A percentile compares a stretch with the other conserved stretches of the same genome.
phyloP scores from a whole-genome alignment of 345 rosid genomes.

The Pistacia integerrima region DNA sequence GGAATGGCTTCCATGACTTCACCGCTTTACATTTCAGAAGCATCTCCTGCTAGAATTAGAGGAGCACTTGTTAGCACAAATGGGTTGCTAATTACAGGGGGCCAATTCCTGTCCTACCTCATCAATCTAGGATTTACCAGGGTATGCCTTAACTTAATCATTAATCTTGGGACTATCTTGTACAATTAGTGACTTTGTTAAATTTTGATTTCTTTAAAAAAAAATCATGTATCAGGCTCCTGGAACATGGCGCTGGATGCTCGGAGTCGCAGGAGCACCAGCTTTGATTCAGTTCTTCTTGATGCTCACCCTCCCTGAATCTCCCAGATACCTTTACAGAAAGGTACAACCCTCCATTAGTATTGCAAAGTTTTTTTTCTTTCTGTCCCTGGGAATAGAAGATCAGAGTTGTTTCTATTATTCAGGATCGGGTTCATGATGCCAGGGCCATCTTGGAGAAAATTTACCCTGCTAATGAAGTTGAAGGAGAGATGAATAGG shows the following conservation, averaged over 20 bases:
- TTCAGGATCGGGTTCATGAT: constrained; percentile 49
- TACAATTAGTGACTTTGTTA: neutral
- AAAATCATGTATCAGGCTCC: constrained; percentile 36
- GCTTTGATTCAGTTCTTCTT: constrained; percentile 63
- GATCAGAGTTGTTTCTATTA: neutral
- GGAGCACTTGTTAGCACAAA: constrained; percentile 92
- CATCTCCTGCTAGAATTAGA: constrained; percentile 85
- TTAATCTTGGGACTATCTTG: neutral
- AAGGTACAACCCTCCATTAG: constrained; percentile 30
- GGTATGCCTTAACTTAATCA: constrained; percentile 34
- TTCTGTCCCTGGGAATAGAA: neutral
- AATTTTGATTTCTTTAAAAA: neutral
- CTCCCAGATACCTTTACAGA: constrained; percentile 86
- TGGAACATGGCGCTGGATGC: constrained; percentile 98
- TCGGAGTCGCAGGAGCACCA: constrained; percentile 73
- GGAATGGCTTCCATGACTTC: constrained; percentile 98
- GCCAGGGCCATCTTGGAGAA: constrained; percentile 62
- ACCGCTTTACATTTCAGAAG: constrained; percentile 90
- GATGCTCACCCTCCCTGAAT: constrained; percentile 77
- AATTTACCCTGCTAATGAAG: constrained; percentile 66
- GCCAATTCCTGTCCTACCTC: constrained; percentile 80
- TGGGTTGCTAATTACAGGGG: constrained; percentile 81
- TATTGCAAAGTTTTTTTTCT: neutral
- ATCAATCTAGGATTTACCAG: constrained; percentile 77
- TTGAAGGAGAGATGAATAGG: constrained; percentile 56